Evolutionary conservation across 1,284 basidiomycete genomes (phyloP).

Genomic region (Puccinia triticina): DNA sequence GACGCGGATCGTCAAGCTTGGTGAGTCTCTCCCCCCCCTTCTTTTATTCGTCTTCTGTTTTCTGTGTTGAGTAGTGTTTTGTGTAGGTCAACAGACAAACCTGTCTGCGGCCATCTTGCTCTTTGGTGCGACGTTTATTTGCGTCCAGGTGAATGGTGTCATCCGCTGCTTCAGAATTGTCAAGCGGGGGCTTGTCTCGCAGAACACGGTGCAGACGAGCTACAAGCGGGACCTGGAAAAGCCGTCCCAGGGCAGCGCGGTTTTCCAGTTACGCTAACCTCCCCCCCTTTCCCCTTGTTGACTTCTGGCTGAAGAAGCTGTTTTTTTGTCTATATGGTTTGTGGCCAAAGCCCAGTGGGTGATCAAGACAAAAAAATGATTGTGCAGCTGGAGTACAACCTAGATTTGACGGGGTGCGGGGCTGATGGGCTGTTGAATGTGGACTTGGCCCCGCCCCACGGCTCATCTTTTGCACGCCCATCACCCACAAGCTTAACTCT

Average conservation of each 20-base stretch:
- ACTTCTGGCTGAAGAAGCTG: background rate
- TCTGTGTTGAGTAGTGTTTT: background rate
- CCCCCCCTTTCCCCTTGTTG: background rate
- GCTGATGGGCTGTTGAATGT: background rate
- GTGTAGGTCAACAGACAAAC: constrained; percentile 46
- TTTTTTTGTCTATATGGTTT: constrained; percentile 37
- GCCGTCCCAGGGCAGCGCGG: background rate
- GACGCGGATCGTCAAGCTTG: constrained; percentile 50
- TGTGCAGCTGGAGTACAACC: constrained; percentile 39
- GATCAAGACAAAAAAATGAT: constrained; percentile 48
- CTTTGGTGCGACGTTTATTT: constrained; percentile 42
- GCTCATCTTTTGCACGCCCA: constrained; percentile 39
- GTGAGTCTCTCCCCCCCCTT: background rate
- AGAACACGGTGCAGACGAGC: constrained; percentile 37
- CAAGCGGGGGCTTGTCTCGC: constrained; percentile 36
- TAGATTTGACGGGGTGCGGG: background rate
- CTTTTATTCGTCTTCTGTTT: no score
- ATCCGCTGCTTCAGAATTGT: constrained; percentile 47
- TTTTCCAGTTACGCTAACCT: constrained; percentile 31
- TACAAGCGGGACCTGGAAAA: background rate
- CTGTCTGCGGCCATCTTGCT: constrained; percentile 48
- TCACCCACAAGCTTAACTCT: constrained; percentile 40
- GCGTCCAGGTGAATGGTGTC: constrained; percentile 47
- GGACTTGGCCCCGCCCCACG: constrained; percentile 30
- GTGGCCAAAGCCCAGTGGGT: constrained; percentile 46